These are phyloP conservation scores for Trichoderma semiorbis DNA, from an alignment of 2,329 filamentous ascomycete genomes.

Conservation along the genomic window DNA sequence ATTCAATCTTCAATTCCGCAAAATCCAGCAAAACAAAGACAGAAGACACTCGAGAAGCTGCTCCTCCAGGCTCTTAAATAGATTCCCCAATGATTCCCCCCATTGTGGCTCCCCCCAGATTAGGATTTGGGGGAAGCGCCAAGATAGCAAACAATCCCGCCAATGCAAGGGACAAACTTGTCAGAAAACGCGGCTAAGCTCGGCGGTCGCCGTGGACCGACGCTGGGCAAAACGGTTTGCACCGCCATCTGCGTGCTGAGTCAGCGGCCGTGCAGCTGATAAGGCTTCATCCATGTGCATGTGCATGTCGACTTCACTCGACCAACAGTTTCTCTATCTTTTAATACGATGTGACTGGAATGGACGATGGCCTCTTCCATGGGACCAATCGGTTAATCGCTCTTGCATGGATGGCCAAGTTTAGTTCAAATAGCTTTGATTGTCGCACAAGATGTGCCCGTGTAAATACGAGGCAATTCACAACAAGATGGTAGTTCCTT, in stretches of 20 bases:
- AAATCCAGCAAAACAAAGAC: not conserved
- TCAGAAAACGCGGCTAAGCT: not conserved
- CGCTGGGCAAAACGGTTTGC: not conserved
- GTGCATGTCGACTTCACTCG: not conserved
- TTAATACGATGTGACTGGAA: not conserved
- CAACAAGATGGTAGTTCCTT: not conserved
- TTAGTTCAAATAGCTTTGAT: not conserved
- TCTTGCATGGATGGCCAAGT: not conserved
- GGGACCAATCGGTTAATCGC: not conserved
- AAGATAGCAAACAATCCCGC: not conserved
- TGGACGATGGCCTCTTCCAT: not conserved
- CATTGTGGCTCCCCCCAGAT: not conserved
- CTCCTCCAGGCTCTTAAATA: not conserved
- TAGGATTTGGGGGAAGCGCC: not conserved
- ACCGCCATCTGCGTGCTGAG: not conserved
- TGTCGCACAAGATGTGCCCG: not conserved
- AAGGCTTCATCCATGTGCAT: not conserved
- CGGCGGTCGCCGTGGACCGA: conserved; percentile 24
- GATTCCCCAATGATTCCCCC: not conserved
- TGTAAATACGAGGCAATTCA: not conserved
- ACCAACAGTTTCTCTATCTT: not conserved
- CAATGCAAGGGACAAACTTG: not conserved
- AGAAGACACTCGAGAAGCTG: not conserved
- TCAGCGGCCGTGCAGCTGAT: not conserved
- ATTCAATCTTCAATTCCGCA: not conserved